A percentile compares a stretch with the other conserved stretches of the same genome.
Conservation (phyloP, 2,329 filamentous ascomycete genomes). For the Pyricularia pennisetigena region DNA sequence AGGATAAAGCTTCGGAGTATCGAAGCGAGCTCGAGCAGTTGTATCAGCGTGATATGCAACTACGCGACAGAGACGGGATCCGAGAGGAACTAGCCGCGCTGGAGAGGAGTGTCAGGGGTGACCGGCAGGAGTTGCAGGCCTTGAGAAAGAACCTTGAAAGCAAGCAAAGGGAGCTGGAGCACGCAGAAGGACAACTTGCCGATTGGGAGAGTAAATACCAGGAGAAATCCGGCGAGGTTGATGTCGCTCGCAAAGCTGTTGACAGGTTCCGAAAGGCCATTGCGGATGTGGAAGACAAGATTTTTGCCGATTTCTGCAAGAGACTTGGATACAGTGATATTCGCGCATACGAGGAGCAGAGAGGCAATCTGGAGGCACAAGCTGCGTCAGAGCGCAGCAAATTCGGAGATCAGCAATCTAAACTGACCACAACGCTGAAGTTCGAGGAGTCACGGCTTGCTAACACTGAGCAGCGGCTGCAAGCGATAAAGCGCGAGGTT, state of each 20-base stretch:
- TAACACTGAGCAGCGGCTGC: conserved; percentile 59
- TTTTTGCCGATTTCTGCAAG: conserved; percentile 79
- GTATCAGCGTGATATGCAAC: conserved; percentile 66
- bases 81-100: conserved; percentile 72
- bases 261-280: conserved; percentile 53
- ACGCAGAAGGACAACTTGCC: conserved; percentile 61
- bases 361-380: conserved; percentile 86
- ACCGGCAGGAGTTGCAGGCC: conserved; percentile 65
- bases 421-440: conserved; percentile 51
- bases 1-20: conserved; percentile 44
- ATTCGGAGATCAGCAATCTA: conserved; percentile 76
- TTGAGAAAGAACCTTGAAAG: conserved; percentile 76
- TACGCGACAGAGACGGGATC: conserved; percentile 69
- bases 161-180: conserved; percentile 72
- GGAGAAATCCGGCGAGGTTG: conserved; percentile 60
- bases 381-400: conserved; percentile 77
- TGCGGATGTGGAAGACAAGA: conserved; percentile 72
- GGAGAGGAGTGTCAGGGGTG: conserved; percentile 63
- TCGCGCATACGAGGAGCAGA: conserved; percentile 85
- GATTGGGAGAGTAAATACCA: conserved; percentile 71
- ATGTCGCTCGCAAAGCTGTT: conserved; percentile 41
- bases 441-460: conserved; percentile 44
- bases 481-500: conserved; percentile 55
- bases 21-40: conserved; percentile 37
- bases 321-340: conserved; percentile 82